Evolutionary conservation across 306 rosid species (phyloP), one percentile per base, ranked within the genome.

Genomic region (Psophocarpus tetragonolobus): DNA sequence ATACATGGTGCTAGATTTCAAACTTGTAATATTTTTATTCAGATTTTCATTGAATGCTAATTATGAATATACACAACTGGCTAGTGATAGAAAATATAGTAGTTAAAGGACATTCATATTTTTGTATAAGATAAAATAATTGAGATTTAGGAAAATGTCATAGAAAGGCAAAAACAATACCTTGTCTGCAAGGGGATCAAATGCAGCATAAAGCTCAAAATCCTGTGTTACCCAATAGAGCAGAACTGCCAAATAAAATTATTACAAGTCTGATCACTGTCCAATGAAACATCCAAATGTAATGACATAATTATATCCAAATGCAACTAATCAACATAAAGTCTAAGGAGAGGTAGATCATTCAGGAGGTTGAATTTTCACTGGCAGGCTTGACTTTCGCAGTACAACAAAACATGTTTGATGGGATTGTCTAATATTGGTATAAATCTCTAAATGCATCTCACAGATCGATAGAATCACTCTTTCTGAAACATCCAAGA

Each of bases 101-200:
- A 68, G 3, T 3, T 60, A 50, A 24, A 74, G 67, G 6, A 68
- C 11, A 61, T 61, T 39, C 57, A 21, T 26, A 64, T 17, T 24
- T 33, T 24, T 26, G 58, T 38, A 60, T 18, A 64, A 26, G 44
- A 82, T 68, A 74, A 48, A 60, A 39, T 32, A 74, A 79, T 38
- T 42, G 14, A 45, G 47, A 80, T 47, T 39, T 53, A 17, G 45
- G 56, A 80, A 80, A 71, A 56, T 65, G 15, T 64, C 7, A 61
- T 33, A 45, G 61, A 60, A 21, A 71, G 54, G 57, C 63, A 58
- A 72, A 71, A 80, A 24, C 29, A 45, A 66, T 86, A 94, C 97
- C 98, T 91, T 91, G 82, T 91, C 93, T 38, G 98, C 98, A 84
- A 94, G 93, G 74, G 98, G 98, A 89, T 94, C 98, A 88, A 94